Percentiles rank a stretch among this genome's conserved stretches.
Evolutionary conservation across 164 flowering plant genomes (phyloP).

Genomic region (Dillenia turbinata): DNA sequence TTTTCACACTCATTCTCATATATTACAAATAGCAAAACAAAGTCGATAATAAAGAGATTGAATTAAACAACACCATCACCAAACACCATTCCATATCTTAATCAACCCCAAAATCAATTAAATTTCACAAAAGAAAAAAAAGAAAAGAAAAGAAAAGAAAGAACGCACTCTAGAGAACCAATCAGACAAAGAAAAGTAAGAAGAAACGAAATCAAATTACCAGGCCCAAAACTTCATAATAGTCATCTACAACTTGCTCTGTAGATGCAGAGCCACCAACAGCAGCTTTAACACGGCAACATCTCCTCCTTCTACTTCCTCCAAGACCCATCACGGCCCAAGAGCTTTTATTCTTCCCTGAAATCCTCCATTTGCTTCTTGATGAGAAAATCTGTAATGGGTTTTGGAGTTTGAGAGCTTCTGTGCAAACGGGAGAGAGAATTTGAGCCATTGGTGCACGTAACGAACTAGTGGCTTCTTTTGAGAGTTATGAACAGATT

Average conservation of each 20-base stretch:
- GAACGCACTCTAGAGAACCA: too few species aligned
- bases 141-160: too few species aligned
- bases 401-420: constrained; percentile 46
- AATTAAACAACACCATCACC: too few species aligned
- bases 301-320: constrained; percentile 25
- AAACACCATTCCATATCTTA: too few species aligned
- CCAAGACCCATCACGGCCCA: constrained; percentile 16
- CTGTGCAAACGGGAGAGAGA: constrained; percentile 58
- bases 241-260: constrained; percentile 56
- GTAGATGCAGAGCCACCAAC: constrained; percentile 30
- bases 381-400: constrained; percentile 18
- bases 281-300: constrained; percentile 38
- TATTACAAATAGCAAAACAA: too few species aligned
- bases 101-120: too few species aligned
- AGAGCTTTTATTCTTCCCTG: constrained; percentile 16
- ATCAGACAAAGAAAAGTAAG: background rate
- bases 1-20: too few species aligned
- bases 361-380: constrained; percentile 23
- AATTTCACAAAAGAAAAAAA: too few species aligned
- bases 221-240: constrained; percentile 78
- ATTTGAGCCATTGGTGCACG: constrained; percentile 45
- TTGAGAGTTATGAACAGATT: background rate
- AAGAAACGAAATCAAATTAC: constrained; percentile 22
- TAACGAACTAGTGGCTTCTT: background rate
- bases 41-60: too few species aligned